Base-by-base conservation (phyloP, 495 filamentous ascomycete genomes). In the Mytilinidion resinicola region DNA sequence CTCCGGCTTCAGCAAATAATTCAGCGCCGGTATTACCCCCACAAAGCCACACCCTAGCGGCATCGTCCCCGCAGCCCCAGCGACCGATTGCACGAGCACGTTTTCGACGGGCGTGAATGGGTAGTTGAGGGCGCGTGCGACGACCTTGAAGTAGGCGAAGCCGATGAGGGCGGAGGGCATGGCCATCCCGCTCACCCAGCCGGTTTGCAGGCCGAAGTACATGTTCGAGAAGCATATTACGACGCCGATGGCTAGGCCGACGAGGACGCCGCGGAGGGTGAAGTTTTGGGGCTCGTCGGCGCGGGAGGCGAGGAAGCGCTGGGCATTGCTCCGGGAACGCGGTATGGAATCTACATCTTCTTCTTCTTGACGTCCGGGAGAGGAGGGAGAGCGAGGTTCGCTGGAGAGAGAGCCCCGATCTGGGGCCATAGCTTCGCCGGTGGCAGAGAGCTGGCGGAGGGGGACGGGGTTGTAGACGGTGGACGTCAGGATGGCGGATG, bases 191-290 rank as follows among this genome's bases (percentile, higher is more conserved):
- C 78, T 83, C 53, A 86, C 80, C 92, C 93, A 99, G 65, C 95
- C 95, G 3, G 92, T 96, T 71, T 99, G 95, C 25, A 99, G 78
- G 11, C 95, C 95, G 67, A 97, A 99, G 69, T 96, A 99, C 77
- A 89, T 95, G 72, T 97, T 97, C 25, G 88, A 92, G 73, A 96
- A 96, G 61, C 87, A 91, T 59, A 96, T 95, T 42, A 97, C 76
- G 2, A 90, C 79, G 30, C 93, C 93, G 57, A 97, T 92, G 3
- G 80, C 72, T 7, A 97, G 73, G 37, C 93, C 93, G 51, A 90
- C 89, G 30, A 84, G 67, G 39, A 96, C 75, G 34, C 88, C 90
- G 43, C 93, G 86, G 14, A 84, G 17, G 7, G 95, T 97, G 72
- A 99, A 96, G 74, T 87, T 85, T 37, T 76, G 76, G 14, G 72